Evolutionary conservation across 345 rosid genomes (phyloP).

Genomic region (Acer campestre): DNA sequence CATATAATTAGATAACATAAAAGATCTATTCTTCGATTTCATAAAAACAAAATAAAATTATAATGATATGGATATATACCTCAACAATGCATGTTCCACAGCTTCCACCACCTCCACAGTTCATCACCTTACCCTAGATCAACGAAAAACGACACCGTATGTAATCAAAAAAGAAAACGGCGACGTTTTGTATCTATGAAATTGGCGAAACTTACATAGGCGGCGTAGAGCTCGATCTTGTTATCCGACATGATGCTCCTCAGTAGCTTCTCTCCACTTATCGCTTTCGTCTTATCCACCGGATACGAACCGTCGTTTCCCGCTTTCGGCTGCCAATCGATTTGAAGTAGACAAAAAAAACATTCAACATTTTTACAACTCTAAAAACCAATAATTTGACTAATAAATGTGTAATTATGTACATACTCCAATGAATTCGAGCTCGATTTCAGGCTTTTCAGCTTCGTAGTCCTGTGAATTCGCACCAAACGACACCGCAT

Average conservation of each 20-base stretch:
- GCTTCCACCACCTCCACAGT: slow-evolving; percentile 94
- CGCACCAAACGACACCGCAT: slow-evolving; percentile 25
- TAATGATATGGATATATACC: slow-evolving; percentile 36
- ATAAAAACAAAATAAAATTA: too few species aligned
- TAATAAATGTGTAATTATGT: neutral
- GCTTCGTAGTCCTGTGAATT: slow-evolving; percentile 34
- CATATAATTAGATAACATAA: neutral
- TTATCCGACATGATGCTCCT: slow-evolving; percentile 79
- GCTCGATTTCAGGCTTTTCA: slow-evolving; percentile 67
- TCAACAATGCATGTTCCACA: slow-evolving; percentile 96
- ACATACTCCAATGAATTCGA: slow-evolving; percentile 71
- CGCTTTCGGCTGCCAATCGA: slow-evolving; percentile 59
- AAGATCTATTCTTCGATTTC: neutral
- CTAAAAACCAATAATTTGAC: neutral
- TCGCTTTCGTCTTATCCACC: slow-evolving; percentile 59
- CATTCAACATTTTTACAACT: neutral
- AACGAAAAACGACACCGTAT: neutral
- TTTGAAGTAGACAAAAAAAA: neutral
- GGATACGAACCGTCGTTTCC: slow-evolving; percentile 64
- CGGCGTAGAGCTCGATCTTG: slow-evolving; percentile 81
- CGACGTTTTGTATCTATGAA: neutral
- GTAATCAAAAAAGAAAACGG: neutral
- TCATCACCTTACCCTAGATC: slow-evolving; percentile 82
- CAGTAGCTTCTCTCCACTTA: slow-evolving; percentile 82
- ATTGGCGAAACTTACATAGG: slow-evolving; percentile 56